phyloP scores from a whole-genome alignment of 805 yeast genomes.

The Yamadazyma paraphyllophila region DNA sequence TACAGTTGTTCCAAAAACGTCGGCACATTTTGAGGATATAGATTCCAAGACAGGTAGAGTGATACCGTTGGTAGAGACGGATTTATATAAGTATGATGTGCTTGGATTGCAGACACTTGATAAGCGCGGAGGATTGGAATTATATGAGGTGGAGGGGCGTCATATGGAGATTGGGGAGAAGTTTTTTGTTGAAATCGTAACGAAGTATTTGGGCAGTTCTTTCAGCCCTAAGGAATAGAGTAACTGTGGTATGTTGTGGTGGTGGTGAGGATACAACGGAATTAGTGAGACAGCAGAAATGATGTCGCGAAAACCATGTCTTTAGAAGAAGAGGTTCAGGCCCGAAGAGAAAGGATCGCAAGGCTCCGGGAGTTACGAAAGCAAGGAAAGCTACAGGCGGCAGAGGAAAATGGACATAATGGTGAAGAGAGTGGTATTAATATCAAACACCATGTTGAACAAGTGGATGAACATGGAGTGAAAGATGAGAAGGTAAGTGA shows the following conservation, averaged over 20 bases:
- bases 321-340: slow-evolving; percentile 12
- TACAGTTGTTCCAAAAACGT: slow-evolving; percentile 71
- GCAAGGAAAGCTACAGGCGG: not conserved
- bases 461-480: slow-evolving; percentile 8
- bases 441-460: not conserved
- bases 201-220: slow-evolving; percentile 40
- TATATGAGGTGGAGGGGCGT: slow-evolving; percentile 48
- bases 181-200: slow-evolving; percentile 44
- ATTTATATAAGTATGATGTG: slow-evolving; percentile 50
- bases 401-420: not conserved
- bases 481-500: slow-evolving; percentile 8
- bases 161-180: slow-evolving; percentile 67
- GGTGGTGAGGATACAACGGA: not conserved
- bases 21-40: slow-evolving; percentile 63
- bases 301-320: slow-evolving; percentile 4
- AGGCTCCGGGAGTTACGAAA: slow-evolving; percentile 10
- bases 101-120: slow-evolving; percentile 57
- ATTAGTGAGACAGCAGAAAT: too few species aligned
- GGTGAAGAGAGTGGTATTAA: too few species aligned
- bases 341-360: slow-evolving; percentile 13
- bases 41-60: slow-evolving; percentile 42
- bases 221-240: not conserved
- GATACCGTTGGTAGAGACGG: slow-evolving; percentile 48
- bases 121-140: slow-evolving; percentile 44
- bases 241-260: too few species aligned